Evolutionary conservation across 306 rosid genomes (phyloP).

Genomic region (Gastrolobium bilobum): DNA sequence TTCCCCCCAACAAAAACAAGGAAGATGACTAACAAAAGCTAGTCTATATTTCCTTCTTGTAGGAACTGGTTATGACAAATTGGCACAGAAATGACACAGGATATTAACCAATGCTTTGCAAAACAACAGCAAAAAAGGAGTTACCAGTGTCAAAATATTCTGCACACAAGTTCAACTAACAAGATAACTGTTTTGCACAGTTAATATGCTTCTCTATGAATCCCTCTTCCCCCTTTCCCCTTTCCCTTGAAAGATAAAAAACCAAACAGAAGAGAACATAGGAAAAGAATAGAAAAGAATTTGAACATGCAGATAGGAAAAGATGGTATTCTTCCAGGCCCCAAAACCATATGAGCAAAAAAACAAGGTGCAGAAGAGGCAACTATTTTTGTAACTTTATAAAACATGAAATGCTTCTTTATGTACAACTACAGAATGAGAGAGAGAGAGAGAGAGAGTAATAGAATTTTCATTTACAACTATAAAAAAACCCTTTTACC

Average conservation of each 20-base stretch:
- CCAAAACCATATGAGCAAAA: conserved; percentile 23
- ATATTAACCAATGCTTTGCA: conserved; percentile 21
- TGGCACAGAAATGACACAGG: conserved; percentile 28
- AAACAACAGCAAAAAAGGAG: conserved; percentile 36
- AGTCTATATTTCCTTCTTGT: conserved; percentile 29
- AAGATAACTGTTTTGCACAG: conserved; percentile 12
- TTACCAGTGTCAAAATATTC: conserved; percentile 23
- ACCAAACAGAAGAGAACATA: conserved; percentile 18
- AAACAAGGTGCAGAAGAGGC: conserved; percentile 13
- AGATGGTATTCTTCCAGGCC: conserved; percentile 6
- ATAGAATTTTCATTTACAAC: conserved; percentile 32
- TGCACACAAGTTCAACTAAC: conserved; percentile 15
- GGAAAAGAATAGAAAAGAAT: conserved; percentile 30
- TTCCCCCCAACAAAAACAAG: neutral
- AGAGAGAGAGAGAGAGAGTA: neutral
- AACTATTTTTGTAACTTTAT: neutral
- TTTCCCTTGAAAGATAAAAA: conserved; percentile 38
- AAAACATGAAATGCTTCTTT: conserved; percentile 34
- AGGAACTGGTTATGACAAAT: conserved; percentile 24
- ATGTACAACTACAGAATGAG: conserved; percentile 12
- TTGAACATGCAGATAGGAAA: conserved; percentile 25
- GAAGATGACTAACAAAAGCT: conserved; percentile 32
- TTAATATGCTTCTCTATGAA: conserved; percentile 38
- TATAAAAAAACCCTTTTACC: conserved; percentile 18
- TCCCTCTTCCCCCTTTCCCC: conserved; percentile 18